Base-by-base conservation (phyloP, 768 basidiomycete genomes). In the Boletus eberwhitei region DNA sequence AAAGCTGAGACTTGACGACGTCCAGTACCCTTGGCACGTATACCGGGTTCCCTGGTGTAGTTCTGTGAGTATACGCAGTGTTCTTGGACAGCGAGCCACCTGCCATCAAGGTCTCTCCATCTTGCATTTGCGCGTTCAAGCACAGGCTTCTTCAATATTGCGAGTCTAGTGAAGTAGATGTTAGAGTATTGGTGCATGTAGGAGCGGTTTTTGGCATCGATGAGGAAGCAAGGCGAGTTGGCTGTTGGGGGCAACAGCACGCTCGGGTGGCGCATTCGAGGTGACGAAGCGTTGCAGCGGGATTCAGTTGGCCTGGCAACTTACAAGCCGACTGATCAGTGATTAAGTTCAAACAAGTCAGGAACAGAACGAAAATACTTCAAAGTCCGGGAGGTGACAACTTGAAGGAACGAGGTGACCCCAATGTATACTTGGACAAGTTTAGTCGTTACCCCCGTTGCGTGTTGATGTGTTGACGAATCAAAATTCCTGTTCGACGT, bases 1-100 rank as follows among this genome's bases (percentile, higher is more conserved):
- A 97, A 51, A 96, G 75, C 63, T 88, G 77, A 1, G 88, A 87
- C 62, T 92, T 90, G 43, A 85, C 75, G 8, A 98, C 87, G 54
- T 98, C 96, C 5, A 97, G 83, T 3, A 96, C 89, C 31, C 91
- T 80, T 7, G 85, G 79, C n/a, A 95, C 81, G 31, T 86, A 78
- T 12, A 78, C 65, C 0, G 93, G 92, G 12, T 79, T 76, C 9
- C 85, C 90, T 91, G 63, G 46, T 48, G 34, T 31, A 17, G 35
- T 57, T 39, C 8, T 7, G 21, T 61, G 45, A 68, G 59, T 52
- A n/a, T 29, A 32, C 9, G 38, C 9, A 1, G 32, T 21, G 47
- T 41, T 37, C 21, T 38, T 29, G n/a, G 38, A 43, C 43, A 8
- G 14, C n/a, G 40, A 29, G 51, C 24, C 13, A 59, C 69, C 11